Evolutionary conservation across 2,329 filamentous ascomycete species (phyloP).

Genomic region (Aspergillus fumigatiaffinis): DNA sequence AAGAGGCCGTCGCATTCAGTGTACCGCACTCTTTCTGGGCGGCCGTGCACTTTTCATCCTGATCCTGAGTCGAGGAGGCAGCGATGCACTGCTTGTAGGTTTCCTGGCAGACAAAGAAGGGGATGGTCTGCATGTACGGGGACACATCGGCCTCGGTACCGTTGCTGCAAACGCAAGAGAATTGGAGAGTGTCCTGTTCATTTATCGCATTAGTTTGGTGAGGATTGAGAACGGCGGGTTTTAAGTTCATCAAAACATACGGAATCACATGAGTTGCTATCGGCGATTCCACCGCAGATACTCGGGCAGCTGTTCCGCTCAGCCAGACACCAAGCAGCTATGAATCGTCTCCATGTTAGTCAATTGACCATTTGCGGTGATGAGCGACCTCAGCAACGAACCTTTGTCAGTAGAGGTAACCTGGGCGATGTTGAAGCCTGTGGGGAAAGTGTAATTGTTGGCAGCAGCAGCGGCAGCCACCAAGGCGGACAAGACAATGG

Average conservation of each 20-base stretch:
- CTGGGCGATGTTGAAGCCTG: conserved; percentile 40
- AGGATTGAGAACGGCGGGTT: conserved; percentile 7
- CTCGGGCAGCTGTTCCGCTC: conserved; percentile 58
- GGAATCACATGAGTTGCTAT: conserved; percentile 52
- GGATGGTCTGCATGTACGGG: conserved; percentile 56
- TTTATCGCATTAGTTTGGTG: not conserved
- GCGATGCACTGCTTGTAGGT: conserved; percentile 50
- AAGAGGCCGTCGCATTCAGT: conserved; percentile 39
- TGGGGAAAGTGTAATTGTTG: conserved; percentile 40
- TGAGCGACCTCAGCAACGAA: conserved; percentile 10
- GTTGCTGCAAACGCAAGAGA: conserved; percentile 56
- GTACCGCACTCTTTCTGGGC: conserved; percentile 50
- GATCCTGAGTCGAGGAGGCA: conserved; percentile 39
- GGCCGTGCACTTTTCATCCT: conserved; percentile 46
- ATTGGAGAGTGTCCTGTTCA: conserved; percentile 48
- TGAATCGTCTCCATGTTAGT: not conserved
- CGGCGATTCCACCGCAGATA: conserved; percentile 52
- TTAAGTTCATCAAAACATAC: conserved; percentile 42
- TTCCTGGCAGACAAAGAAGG: conserved; percentile 56
- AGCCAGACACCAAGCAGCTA: conserved; percentile 55
- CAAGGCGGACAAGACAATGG: conserved; percentile 45
- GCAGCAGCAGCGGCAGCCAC: conserved; percentile 44
- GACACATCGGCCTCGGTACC: conserved; percentile 52
- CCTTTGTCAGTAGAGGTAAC: conserved; percentile 36
- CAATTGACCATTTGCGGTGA: not conserved